Base-by-base conservation (phyloP, 2,329 filamentous ascomycete genomes). In the Xylariales sp. region DNA sequence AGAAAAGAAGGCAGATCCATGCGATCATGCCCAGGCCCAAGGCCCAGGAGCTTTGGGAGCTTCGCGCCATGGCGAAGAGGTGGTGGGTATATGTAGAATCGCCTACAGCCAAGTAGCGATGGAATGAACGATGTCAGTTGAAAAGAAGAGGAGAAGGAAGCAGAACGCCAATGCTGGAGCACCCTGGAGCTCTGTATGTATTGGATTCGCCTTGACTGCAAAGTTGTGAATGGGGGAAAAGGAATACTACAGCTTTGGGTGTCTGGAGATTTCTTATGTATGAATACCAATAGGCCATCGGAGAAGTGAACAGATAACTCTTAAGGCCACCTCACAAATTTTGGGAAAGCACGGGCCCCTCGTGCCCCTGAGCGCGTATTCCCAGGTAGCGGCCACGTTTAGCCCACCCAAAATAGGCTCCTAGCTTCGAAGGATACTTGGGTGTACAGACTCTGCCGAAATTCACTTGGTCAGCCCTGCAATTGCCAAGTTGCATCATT, bases 1-100 rank as follows among this genome's bases (percentile, higher is more conserved):
- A 81, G 59, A 98, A 87, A 53, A 97, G 80, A 51, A 95, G 80
- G 63, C 88, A 80, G 58, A 96, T 84, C 75, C 95, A 96, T 72
- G 90, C 84, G 68, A 95, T 74, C 64, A 93, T 71, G 79, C 88
- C 89, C 77, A 96, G 74, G 82, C 84, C 73, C 73, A 90, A 64
- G 76, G 81, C 76, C 78, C 84, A 73, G 70, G 79, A 74, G 73
- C 78, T 74, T 73, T 77, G 70, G 62, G 80, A 82, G 62, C 72
- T 68, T 59, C 68, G 66, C 68, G 71, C 69, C 72, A 76, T 76
- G 48, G 51, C 52, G 47, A 24, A 40, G 19, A 40, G 22, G 39
- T 35, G 38, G 14, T 11, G 21, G 11, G 29, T 33, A 19, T 33
- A n/a, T 42, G 44, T 43, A 22, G 32, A 24, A 42, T 34, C 48